Base-by-base conservation (phyloP, 352 stramenopile species). In the Pythium monospermum region DNA sequence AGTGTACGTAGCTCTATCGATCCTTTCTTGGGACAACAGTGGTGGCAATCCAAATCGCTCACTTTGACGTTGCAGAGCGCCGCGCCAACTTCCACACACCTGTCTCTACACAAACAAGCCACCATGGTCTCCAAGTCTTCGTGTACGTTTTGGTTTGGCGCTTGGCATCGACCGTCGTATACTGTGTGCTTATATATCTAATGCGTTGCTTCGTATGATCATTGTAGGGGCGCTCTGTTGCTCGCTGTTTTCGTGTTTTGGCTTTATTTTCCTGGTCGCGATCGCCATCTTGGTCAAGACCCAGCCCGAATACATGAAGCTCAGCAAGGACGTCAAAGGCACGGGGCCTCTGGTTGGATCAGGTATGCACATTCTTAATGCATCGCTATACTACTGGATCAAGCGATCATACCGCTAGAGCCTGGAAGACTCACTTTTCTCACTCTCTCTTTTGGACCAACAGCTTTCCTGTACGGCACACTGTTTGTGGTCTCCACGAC, bases 301-400 rank as follows among this genome's bases (percentile, higher is more conserved):
- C 33, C 83, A 94, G 53, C 83, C 83, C 10, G 60, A 94, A 59
- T 94, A 90, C 66, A 79, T 94, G 64, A 91, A 91, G 64, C 73
- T 88, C 13, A 66, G 74, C 67, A 88, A 87, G 59, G 80, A 73
- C 40, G 73, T 88, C 25, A 66, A 70, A 39, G 70, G 70, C 16
- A 66, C 83, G 8, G 53, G 63, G n/a, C 71, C 83, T 38, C 73
- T 94, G 19, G 85, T 87, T 41, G 77, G 88, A 49, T 77, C 76
- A 12, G 65, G 67, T 78, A 50, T 18, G 56, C n/a, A n/a, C n/a
- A n/a, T n/a, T n/a, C n/a, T n/a, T 35, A 8, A 6, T 21, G 26
- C 27, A 8, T 7, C 33, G 27, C 40, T 6, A 40, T 6, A 11
- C n/a, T n/a, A n/a, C n/a, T n/a, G n/a, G n/a, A n/a, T n/a, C n/a